Conservation (phyloP, 176 grass and related monocot species). For the Zoysia japonica region DNA sequence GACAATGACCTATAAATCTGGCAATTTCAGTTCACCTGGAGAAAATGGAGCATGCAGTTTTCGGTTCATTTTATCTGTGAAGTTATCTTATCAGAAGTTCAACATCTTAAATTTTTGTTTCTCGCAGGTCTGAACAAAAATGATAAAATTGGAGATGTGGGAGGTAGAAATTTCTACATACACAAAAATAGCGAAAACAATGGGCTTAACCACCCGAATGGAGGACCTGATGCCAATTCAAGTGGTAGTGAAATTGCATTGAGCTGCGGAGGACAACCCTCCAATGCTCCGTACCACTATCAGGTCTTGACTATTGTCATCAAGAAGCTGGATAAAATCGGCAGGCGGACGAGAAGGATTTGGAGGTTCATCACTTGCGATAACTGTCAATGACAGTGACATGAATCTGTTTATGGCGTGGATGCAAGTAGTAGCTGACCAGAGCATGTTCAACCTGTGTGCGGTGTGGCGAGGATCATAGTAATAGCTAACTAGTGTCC, state of each 20-base stretch:
- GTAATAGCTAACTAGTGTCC: not conserved
- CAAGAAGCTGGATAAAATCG: slow-evolving; percentile 42
- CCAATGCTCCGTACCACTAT: not conserved
- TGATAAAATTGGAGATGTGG: slow-evolving; percentile 80
- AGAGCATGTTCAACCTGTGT: not conserved
- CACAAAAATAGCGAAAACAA: slow-evolving; percentile 53
- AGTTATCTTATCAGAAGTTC: not conserved
- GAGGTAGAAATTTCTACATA: slow-evolving; percentile 79
- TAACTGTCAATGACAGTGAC: slow-evolving; percentile 41
- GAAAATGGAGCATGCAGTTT: not conserved
- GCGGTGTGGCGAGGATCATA: not conserved
- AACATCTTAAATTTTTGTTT: slow-evolving; percentile 1
- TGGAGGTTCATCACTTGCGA: slow-evolving; percentile 50
- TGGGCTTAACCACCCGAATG: slow-evolving; percentile 30
- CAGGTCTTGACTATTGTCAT: slow-evolving; percentile 36
- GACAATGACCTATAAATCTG: not conserved
- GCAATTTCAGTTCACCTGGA: not conserved
- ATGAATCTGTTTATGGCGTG: not conserved
- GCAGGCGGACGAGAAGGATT: slow-evolving; percentile 28
- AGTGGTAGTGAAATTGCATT: not conserved
- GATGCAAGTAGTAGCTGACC: not conserved
- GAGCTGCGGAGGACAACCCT: not conserved
- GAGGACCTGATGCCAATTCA: slow-evolving; percentile 25
- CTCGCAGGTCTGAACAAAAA: slow-evolving; percentile 69
- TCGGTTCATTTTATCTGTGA: not conserved